Conservation (phyloP, 2,329 filamentous ascomycete species). For the Pestalotiopsis sp. region DNA sequence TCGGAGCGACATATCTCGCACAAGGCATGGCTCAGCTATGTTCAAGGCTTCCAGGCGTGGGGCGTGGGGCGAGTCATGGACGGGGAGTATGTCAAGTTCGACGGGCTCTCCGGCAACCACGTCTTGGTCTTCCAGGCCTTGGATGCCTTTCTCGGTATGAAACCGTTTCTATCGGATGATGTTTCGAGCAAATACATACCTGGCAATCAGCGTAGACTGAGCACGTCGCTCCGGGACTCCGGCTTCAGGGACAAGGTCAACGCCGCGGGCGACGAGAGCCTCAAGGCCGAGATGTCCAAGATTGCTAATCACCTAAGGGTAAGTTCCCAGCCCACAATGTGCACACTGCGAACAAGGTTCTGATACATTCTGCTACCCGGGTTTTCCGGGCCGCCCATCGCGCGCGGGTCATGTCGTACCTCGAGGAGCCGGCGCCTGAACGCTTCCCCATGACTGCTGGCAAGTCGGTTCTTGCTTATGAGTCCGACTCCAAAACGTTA, state of each 20-base stretch:
- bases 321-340: not conserved
- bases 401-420: not conserved
- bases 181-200: not conserved
- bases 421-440: not conserved
- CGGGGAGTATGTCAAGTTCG: conserved; percentile 28
- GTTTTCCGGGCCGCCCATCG: not conserved
- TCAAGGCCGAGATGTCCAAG: not conserved
- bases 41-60: conserved; percentile 39
- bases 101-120: conserved; percentile 38
- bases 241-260: not conserved
- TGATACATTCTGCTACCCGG: not conserved
- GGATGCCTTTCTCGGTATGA: conserved; percentile 33
- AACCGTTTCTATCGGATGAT: not conserved
- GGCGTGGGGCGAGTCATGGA: conserved; percentile 25
- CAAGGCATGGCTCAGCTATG: conserved; percentile 31
- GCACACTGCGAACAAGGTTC: not conserved
- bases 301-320: not conserved
- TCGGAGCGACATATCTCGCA: conserved; percentile 27
- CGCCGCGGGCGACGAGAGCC: not conserved
- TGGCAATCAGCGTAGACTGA: not conserved
- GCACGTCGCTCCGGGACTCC: not conserved
- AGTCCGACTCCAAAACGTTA: too few relatives aligned
- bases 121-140: conserved; percentile 34
- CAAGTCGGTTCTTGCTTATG: not conserved
- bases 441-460: not conserved